These are phyloP conservation scores for Starmera dryadoides DNA, from an alignment of 805 yeast species.

Conservation along the genomic window DNA sequence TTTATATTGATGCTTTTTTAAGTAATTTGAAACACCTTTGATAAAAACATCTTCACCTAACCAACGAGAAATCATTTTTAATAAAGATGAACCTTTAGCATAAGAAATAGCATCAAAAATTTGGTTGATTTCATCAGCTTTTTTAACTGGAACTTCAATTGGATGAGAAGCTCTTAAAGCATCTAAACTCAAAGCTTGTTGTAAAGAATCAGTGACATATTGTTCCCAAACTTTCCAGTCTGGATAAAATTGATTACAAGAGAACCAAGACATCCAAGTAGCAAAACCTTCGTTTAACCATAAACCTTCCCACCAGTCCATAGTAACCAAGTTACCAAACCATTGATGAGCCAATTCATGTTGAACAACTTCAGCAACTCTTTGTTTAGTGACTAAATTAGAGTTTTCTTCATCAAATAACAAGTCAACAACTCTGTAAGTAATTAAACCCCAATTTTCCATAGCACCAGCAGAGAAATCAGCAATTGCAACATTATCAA, in stretches of 20 bases:
- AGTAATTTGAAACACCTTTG: conserved; percentile 72
- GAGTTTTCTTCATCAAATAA: conserved; percentile 67
- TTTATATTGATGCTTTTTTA: conserved; percentile 69
- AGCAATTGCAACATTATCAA: conserved; percentile 77
- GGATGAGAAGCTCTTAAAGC: conserved; percentile 81
- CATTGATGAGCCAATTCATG: conserved; percentile 91
- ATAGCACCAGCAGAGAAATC: conserved; percentile 85
- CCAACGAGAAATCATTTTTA: conserved; percentile 76
- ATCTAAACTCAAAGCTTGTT: conserved; percentile 68
- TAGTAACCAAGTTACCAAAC: conserved; percentile 86
- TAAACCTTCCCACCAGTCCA: conserved; percentile 90
- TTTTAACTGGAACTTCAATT: conserved; percentile 73
- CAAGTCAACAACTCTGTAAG: conserved; percentile 72
- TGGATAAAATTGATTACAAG: conserved; percentile 68
- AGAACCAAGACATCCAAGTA: conserved; percentile 87
- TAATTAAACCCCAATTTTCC: conserved; percentile 82
- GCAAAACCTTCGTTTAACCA: conserved; percentile 90
- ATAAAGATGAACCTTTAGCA: conserved; percentile 71
- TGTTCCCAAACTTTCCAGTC: conserved; percentile 87
- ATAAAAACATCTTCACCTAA: conserved; percentile 71
- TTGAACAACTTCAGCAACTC: conserved; percentile 81
- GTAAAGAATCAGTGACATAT: conserved; percentile 71
- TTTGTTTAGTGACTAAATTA: conserved; percentile 52
- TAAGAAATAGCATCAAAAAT: conserved; percentile 82
- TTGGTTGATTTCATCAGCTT: conserved; percentile 76